These are phyloP conservation scores for Oryza glaberrima DNA, from an alignment of 176 grass and related monocot genomes.

Conservation along the genomic window DNA sequence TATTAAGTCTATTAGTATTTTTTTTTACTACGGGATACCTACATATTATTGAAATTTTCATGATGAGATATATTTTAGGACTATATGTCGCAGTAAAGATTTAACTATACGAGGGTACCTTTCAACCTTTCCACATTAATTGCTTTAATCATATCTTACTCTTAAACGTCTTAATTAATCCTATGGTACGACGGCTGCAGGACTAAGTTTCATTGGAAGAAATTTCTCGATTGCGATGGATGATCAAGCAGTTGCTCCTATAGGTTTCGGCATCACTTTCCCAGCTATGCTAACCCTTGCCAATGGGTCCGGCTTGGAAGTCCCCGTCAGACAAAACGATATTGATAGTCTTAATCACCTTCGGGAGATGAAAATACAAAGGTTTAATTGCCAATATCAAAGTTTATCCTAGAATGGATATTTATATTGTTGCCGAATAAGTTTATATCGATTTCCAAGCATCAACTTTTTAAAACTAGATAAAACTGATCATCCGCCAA, in stretches of 20 bases:
- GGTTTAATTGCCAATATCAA: constrained; percentile 33
- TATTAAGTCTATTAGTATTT: no score
- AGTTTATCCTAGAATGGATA: not conserved
- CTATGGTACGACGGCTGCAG: constrained; percentile 33
- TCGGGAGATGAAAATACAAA: constrained; percentile 56
- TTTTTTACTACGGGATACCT: no score
- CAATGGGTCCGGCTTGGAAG: constrained; percentile 49
- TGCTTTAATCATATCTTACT: not conserved
- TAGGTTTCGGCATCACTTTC: constrained; percentile 77
- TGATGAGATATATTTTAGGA: no score
- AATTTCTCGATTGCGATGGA: constrained; percentile 55
- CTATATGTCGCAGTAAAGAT: no score
- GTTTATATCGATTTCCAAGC: no score
- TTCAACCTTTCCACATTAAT: no score
- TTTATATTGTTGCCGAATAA: no score
- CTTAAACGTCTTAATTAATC: constrained; percentile 20
- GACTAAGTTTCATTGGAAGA: constrained; percentile 55
- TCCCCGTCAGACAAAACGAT: constrained; percentile 44
- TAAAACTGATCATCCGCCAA: no score
- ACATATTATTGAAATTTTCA: no score
- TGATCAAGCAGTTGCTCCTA: constrained; percentile 47
- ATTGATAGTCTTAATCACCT: constrained; percentile 30
- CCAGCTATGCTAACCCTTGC: constrained; percentile 59
- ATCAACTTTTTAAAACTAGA: no score
- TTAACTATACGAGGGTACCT: no score